Conservation (phyloP, 192 early-diverging fungal genomes). For the Backusella australiensis region DNA sequence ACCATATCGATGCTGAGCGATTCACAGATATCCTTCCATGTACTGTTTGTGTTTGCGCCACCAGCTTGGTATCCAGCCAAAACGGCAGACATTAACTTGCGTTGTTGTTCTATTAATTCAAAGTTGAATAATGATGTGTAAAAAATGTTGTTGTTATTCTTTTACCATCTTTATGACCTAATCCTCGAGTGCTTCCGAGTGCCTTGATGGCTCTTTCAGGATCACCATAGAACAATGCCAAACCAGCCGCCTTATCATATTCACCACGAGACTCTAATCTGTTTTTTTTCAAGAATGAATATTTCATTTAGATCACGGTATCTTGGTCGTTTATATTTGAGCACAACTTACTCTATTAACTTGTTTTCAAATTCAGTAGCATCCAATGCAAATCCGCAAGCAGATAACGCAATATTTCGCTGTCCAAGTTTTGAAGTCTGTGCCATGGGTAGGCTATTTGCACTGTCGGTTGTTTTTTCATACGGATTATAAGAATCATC, state of each 20-base stretch:
- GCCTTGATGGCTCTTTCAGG: conserved; percentile 72
- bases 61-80: conserved; percentile 56
- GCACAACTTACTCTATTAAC: conserved; percentile 36
- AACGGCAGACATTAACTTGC: conserved; percentile 82
- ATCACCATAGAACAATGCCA: conserved; percentile 83
- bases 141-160: too few relatives aligned
- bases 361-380: conserved; percentile 45
- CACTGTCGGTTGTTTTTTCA: not conserved
- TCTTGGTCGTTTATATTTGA: too few relatives aligned
- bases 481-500: not conserved
- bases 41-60: conserved; percentile 27
- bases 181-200: conserved; percentile 49
- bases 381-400: conserved; percentile 51
- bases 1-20: conserved; percentile 56
- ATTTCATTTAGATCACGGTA: conserved; percentile 12
- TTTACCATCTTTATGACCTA: conserved; percentile 22
- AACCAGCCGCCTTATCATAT: conserved; percentile 84
- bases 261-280: conserved; percentile 68
- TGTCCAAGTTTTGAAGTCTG: conserved; percentile 47
- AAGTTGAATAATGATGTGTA: not conserved
- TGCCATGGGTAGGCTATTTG: conserved; percentile 31
- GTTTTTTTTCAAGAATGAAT: conserved; percentile 32
- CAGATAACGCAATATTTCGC: conserved; percentile 44
- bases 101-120: conserved; percentile 56
- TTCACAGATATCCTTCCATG: conserved; percentile 63